Percentiles rank a stretch among this genome's conserved stretches.
phyloP scores from a whole-genome alignment of 2,329 filamentous ascomycete genomes.

The Pyricularia pennisetigena region DNA sequence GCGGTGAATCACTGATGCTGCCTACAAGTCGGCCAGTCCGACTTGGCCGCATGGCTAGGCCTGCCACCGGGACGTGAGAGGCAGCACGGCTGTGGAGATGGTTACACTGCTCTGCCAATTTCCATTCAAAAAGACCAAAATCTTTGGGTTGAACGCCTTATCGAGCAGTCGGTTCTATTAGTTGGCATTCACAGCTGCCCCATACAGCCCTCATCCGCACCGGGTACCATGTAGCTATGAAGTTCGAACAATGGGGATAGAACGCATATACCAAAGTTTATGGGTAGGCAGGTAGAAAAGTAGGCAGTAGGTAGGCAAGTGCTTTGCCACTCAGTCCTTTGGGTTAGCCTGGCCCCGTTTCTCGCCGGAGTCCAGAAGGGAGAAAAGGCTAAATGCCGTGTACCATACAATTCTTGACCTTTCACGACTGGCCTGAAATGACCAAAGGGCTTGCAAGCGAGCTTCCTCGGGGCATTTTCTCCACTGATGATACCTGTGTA shows the following conservation, averaged over 20 bases:
- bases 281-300: neutral
- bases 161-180: neutral
- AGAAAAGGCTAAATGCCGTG: neutral
- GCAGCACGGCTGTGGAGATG: neutral
- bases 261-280: neutral
- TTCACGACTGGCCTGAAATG: neutral
- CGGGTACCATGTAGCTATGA: neutral
- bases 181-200: neutral
- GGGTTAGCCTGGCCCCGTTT: neutral
- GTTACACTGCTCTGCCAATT: neutral
- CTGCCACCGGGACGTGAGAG: neutral
- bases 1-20: neutral
- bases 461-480: neutral
- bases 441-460: neutral
- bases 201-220: neutral
- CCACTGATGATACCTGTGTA: neutral
- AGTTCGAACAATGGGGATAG: neutral
- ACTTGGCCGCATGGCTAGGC: neutral
- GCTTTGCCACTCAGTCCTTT: neutral
- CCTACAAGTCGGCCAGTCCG: neutral
- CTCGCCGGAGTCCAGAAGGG: no score
- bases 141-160: neutral
- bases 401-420: neutral
- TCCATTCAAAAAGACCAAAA: neutral
- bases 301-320: neutral